phyloP scores from a whole-genome alignment of 1,284 basidiomycete genomes.

The Cutaneotrichosporon spelunceum region DNA sequence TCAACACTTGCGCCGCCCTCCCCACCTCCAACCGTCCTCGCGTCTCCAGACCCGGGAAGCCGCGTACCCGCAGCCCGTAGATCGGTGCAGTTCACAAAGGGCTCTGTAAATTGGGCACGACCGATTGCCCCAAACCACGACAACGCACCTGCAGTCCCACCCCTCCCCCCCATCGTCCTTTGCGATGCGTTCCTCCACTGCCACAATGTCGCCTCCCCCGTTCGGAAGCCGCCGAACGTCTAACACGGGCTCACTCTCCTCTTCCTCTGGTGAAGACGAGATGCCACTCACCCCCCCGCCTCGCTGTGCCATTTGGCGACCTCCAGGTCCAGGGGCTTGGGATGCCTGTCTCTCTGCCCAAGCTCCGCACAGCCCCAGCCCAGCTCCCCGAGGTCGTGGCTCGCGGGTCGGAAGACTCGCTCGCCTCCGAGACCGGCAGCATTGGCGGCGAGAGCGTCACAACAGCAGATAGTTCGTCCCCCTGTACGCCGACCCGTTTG shows the following conservation, averaged over 20 bases:
- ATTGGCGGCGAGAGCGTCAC: conserved; percentile 18
- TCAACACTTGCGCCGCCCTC: background rate
- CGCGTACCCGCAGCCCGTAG: background rate
- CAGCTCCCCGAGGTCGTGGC: background rate
- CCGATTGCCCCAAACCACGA: conserved; percentile 1
- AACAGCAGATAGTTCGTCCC: conserved; percentile 13
- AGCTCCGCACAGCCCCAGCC: background rate
- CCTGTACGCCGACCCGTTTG: conserved; percentile 22
- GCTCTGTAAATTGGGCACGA: background rate
- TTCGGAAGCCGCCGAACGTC: background rate
- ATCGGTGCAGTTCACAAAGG: conserved; percentile 7
- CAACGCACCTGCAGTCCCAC: background rate
- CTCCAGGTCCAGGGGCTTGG: background rate
- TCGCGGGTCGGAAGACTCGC: background rate
- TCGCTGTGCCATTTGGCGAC: background rate
- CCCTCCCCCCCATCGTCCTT: background rate
- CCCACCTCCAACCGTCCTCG: background rate
- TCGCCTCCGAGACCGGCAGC: conserved; percentile 8
- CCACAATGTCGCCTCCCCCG: background rate
- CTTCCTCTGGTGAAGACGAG: background rate
- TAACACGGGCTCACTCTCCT: background rate
- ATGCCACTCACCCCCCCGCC: background rate
- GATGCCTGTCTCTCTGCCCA: background rate
- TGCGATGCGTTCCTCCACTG: background rate
- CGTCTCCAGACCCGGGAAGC: background rate